phyloP scores from a whole-genome alignment of 2,329 filamentous ascomycete genomes.

The Teratosphaeria nubilosa region DNA sequence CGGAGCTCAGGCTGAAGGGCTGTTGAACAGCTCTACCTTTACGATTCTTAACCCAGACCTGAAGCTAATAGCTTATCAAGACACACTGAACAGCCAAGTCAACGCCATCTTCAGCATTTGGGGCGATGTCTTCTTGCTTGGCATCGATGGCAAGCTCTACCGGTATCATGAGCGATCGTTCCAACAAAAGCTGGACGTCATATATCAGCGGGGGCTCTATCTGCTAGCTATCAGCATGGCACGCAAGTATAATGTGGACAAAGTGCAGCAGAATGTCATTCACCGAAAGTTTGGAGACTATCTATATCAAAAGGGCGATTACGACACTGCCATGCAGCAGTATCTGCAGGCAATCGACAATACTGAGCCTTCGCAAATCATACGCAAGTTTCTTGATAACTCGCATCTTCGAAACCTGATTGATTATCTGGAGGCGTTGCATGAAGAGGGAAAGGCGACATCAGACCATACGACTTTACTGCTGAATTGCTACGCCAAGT shows the following conservation, averaged over 20 bases:
- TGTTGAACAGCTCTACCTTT: conserved; percentile 81
- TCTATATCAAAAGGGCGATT: conserved; percentile 88
- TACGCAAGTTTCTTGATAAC: conserved; percentile 93
- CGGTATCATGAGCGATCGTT: conserved; percentile 86
- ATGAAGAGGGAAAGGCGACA: conserved; percentile 86
- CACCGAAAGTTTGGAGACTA: conserved; percentile 91
- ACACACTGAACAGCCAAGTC: conserved; percentile 71
- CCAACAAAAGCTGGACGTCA: conserved; percentile 80
- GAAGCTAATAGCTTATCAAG: conserved; percentile 80
- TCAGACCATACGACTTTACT: conserved; percentile 91
- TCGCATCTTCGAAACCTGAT: conserved; percentile 97
- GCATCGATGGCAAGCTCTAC: conserved; percentile 81
- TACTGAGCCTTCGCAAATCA: conserved; percentile 91
- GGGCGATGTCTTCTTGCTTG: conserved; percentile 85
- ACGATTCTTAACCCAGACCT: conserved; percentile 86
- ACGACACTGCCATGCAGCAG: conserved; percentile 97
- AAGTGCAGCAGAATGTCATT: conserved; percentile 76
- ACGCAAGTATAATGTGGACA: conserved; percentile 74
- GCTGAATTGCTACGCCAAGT: conserved; percentile 92
- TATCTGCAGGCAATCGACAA: conserved; percentile 94
- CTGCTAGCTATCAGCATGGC: conserved; percentile 85
- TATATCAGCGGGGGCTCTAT: conserved; percentile 91
- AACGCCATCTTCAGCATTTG: conserved; percentile 75
- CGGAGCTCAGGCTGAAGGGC: conserved; percentile 58
- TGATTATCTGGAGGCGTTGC: conserved; percentile 90